Evolutionary conservation across 495 filamentous ascomycete genomes (phyloP), one percentile per base, ranked within the genome.

Genomic region (Hypomontagnella monticulosa): DNA sequence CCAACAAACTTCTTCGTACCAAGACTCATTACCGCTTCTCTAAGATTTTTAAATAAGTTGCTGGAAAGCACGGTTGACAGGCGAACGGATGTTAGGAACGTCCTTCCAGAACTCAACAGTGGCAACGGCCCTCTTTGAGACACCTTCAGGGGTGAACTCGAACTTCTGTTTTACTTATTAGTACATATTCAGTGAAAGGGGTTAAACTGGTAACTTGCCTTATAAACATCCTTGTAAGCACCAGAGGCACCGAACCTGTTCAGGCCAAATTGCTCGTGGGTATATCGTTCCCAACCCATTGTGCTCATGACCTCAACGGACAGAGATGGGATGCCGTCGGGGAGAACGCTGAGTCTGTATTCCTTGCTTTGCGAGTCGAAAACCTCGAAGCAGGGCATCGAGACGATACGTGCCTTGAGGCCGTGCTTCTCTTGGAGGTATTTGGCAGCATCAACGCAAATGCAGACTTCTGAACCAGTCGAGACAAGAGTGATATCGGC

Each of bases 91-190:
- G 68, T 89, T 89, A 73, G 87, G 86, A 65, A 91, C 86, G 68
- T 87, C 92, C 89, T 97, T 98, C 88, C 93, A 99, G 88, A 97
- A 98, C 68, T 97, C 87, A 70, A 99, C 84, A 56, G 95, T 99
- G 63, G 88, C 87, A 53, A 91, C 71, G 56, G 93, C 95, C 76
- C 96, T 93, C 88, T 97, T 97, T 81, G 91, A 85, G 75, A 99
- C 89, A 59, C 95, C 95, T 80, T 96, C 93, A 40, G 96, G 89
- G 30, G 93, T 98, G 85, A 99, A 97, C 79, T 97, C 96, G 84
- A 99, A 99, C 86, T 97, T 98, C 90, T 96, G 60, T 75, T 69
- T 15, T 32, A 59, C 30, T 66, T 65, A 64, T 81, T 73, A 81
- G 73, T 44, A 66, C 59, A 27, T 51, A 48, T 20, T 61, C 20